Evolutionary conservation across 306 rosid species (phyloP).

Genomic region (Pueraria montana): DNA sequence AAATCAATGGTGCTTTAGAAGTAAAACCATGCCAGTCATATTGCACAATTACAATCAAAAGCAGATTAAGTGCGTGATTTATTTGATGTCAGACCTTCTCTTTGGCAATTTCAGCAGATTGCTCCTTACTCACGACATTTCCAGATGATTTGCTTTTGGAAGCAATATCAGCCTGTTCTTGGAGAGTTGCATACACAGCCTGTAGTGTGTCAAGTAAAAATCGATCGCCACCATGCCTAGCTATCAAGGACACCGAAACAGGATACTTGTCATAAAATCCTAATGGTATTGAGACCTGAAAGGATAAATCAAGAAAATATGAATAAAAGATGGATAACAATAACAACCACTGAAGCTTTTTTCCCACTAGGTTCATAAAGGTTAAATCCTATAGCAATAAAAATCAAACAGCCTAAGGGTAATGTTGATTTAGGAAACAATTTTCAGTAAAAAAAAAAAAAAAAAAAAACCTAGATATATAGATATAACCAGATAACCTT

Average conservation of each 20-base stretch:
- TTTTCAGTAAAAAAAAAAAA: background rate
- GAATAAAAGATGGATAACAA: conserved; percentile 35
- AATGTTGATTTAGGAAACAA: conserved; percentile 11
- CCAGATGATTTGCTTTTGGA: conserved; percentile 70
- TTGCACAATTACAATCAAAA: conserved; percentile 30
- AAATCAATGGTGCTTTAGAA: conserved; percentile 11
- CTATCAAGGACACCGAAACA: conserved; percentile 87
- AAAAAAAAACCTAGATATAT: background rate
- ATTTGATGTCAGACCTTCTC: conserved; percentile 70
- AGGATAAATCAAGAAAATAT: conserved; percentile 39
- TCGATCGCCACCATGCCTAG: conserved; percentile 96
- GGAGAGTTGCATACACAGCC: conserved; percentile 70
- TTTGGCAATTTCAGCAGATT: conserved; percentile 91
- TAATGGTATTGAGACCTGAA: conserved; percentile 90
- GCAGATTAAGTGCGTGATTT: conserved; percentile 22
- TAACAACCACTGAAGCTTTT: conserved; percentile 15
- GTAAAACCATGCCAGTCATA: conserved; percentile 14
- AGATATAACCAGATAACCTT: background rate
- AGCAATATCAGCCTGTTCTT: conserved; percentile 85
- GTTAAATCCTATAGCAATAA: background rate
- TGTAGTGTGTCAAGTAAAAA: conserved; percentile 85
- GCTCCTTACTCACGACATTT: conserved; percentile 73
- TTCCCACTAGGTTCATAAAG: background rate
- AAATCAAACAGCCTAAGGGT: background rate
- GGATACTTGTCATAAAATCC: conserved; percentile 84